A percentile compares a stretch with the other conserved stretches of the same genome.
Conservation (phyloP, 208 protist genomes). For the Leishmania amazonensis region DNA sequence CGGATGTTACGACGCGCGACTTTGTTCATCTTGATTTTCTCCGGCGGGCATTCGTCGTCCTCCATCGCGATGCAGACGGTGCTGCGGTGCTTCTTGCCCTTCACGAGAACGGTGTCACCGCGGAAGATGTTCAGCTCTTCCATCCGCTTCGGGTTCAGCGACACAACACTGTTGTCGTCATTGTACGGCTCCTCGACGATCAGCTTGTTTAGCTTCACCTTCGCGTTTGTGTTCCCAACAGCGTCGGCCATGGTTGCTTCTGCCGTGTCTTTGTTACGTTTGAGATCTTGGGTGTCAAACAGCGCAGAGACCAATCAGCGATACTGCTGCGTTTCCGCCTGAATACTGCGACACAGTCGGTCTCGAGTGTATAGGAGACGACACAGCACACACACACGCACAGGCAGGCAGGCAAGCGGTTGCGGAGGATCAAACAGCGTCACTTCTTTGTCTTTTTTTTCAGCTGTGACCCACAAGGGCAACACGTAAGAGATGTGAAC, state of each 20-base stretch:
- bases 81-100: constrained; percentile 98
- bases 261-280: neutral
- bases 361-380: neutral
- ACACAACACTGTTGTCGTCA: constrained; percentile 99
- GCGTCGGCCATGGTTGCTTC: constrained; percentile 24
- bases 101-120: constrained; percentile 97
- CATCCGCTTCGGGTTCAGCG: constrained; percentile 95
- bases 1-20: constrained; percentile 99
- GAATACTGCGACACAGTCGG: neutral
- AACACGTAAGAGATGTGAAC: neutral
- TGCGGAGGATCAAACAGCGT: no score
- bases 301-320: neutral
- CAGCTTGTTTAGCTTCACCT: constrained; percentile 94
- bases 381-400: neutral
- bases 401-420: neutral
- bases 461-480: neutral
- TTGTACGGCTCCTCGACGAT: constrained; percentile 97
- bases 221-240: constrained; percentile 8
- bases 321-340: neutral
- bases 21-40: constrained; percentile 99
- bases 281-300: neutral
- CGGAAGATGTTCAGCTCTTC: constrained; percentile 98
- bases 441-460: neutral
- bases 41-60: constrained; percentile 93
- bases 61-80: constrained; percentile 98